Evolutionary conservation across 495 filamentous ascomycete genomes (phyloP), one percentile per base, ranked within the genome.

Genomic region (Penicillium roqueforti): DNA sequence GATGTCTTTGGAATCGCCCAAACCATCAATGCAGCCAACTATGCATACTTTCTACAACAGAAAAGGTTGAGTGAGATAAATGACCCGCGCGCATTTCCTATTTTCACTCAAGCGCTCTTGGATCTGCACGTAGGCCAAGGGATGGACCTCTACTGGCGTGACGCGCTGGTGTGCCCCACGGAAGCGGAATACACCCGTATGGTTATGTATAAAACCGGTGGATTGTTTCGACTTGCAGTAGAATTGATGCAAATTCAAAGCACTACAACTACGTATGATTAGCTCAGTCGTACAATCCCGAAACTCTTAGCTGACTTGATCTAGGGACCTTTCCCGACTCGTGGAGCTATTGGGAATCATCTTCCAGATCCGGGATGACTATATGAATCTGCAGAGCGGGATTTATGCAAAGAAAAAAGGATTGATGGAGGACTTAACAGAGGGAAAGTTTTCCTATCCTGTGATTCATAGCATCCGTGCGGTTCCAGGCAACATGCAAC

Each of bases 1-100:
- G 79, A 71, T 60, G 92, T 96, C 50, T 97, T 91, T 61, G 92
- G 92, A 40, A 81, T 85, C 1, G 84, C 92, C 1, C 90, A 96
- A 69, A 93, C 91, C 22, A 95, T 97, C 68, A 97, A 96, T 71
- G 86, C 83, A 14, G 91, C 89, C 40, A 96, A 95, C 72, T 96
- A 95, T 64, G 80, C 92, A 39, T 95, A 95, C 73, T 93, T 96
- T 61, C 75, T 76, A 46, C 90, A 89, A 0, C 73, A 93, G 36
- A 76, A 84, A 53, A 80, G 87, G 66, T 61, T 93, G 3, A 68
- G 77, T 39, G 83, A 85, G 57, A 79, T 95, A 22, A 59, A 71
- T 0, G 87, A 86, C 58, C 4, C 4, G 79, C 82, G 0, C 8
- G 78, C 79, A 22, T 76, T 92, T 43, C 67, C 71, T 42, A 87